phyloP scores from a whole-genome alignment of 78 protist species.

The Guillardia theta region DNA sequence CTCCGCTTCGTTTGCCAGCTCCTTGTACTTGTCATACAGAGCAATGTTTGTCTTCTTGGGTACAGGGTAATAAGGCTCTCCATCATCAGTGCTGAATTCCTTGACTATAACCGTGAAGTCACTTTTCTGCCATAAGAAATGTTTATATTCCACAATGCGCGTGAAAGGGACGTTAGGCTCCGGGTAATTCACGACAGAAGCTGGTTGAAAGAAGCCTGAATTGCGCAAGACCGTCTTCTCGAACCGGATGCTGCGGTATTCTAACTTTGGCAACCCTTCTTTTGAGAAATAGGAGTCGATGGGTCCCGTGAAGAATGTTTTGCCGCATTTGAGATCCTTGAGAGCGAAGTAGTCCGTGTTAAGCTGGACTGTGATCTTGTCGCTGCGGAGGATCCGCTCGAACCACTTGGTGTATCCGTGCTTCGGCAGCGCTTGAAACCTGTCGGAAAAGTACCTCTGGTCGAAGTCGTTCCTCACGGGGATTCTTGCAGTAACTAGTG shows the following conservation, averaged over 20 bases:
- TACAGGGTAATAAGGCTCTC: conserved; percentile 27
- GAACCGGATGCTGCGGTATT: conserved; percentile 19
- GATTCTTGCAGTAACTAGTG: not conserved
- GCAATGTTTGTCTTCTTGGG: not conserved
- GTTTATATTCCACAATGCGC: conserved; percentile 4
- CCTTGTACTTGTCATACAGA: not conserved
- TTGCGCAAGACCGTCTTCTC: not conserved
- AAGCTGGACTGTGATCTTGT: not conserved
- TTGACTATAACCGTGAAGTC: not conserved
- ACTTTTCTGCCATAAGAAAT: not conserved
- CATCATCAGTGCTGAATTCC: not conserved
- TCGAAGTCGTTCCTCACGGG: not conserved
- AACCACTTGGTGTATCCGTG: not conserved
- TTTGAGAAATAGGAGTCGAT: not conserved
- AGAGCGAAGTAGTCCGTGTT: not conserved
- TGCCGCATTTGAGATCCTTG: not conserved
- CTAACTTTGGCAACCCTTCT: not conserved
- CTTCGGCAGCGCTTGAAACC: not conserved
- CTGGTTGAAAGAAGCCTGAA: not conserved
- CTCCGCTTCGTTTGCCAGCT: conserved; percentile 31
- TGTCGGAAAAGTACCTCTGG: not conserved
- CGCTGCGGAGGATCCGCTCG: not conserved
- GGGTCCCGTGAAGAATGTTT: conserved; percentile 25
- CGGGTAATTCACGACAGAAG: not conserved
- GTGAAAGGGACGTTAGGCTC: not conserved